Base-by-base conservation (phyloP, 179 eudicot species). In the Spinacia oleracea region DNA sequence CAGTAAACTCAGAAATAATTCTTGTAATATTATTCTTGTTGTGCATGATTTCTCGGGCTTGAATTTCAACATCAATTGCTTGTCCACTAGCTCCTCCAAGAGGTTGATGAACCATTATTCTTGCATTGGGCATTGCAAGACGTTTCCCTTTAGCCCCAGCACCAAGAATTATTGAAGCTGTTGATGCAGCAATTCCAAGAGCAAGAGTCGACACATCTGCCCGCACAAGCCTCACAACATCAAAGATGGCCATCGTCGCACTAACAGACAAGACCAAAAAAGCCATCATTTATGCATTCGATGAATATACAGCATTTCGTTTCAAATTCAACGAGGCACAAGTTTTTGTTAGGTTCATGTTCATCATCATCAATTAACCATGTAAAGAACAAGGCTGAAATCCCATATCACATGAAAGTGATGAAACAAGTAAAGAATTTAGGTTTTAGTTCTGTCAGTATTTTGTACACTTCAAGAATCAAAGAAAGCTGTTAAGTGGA, bases 111-210 rank as follows among this genome's bases (percentile, higher is more conserved):
- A 93, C 80, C 98, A 93, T 93, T 70, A 93, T 88, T 56, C 98
- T 83, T 25, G 97, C 73, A 77, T 90, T 93, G 73, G 98, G 98
- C 98, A 93, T 93, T 45, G 98, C 97, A 12, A 92, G 64, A 46
- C 98, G 95, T 78, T 93, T 93, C 79, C 98, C 98, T 85, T 93
- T 93, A 25, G 93, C 88, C 75, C 98, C 98, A 73, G 89, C 96
- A 56, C 93, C 98, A 55, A 93, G 95, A 78, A 93, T 87, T 51
- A 93, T 78, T 31, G 98, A 86, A 77, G 98, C 97, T 20, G 98
- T 92, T 81, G 97, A 90, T 73, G 93, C 97, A 23, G 96, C 85
- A 81, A 87, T 83, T 68, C 98, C 98, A 63, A 92, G 86, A 32
- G 95, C 97, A 77, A 93, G 79, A 43, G 98, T 93, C 66, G 98